Base-by-base conservation (phyloP, 345 rosid species). In the Geranium brycei region DNA sequence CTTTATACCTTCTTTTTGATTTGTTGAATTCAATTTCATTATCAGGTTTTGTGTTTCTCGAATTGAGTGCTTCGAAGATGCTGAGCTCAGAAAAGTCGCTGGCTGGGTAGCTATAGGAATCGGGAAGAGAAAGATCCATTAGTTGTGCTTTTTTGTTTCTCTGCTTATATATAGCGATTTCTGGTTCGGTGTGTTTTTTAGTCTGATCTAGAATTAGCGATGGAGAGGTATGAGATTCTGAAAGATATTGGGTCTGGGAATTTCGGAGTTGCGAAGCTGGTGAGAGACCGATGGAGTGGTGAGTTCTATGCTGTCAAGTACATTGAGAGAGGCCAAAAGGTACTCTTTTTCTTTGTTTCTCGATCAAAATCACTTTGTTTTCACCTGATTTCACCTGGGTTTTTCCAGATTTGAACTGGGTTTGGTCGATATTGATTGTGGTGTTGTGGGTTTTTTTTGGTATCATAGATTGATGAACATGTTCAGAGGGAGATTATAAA, bases 401-500 rank as follows among this genome's bases (percentile, higher is more conserved):
- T 47, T 35, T 4, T 35, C 0, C 10, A 35, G 41, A 35, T 35
- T 35, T 35, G 41, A 35, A 35, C 41, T 35, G 41, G 41, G 41
- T 35, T 47, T 47, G 53, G 0, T 47, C 11, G 13, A 11, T 8
- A 47, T 47, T 47, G 14, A 47, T 59, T 8, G 28, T 31, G 32
- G 11, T 55, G 68, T 23, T 62, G 11, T 69, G 61, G 35, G 56
- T 57, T 23, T 12, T 13, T 40, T 12, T 15, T 64, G 8, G 4
- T 31, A n/a, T 2, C 5, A 55, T 35, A 86, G 95, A 86, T 88
- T 64, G 95, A 88, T 74, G 91, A 88, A 71, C 88, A 84, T 76
- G 91, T 88, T 12, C 89, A 85, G 65, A 83, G 95, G 69, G 95
- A 88, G 81, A 88, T 88, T 69, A 88, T 86, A 68, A 88, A 86